Evolutionary conservation across 148 eudicot genomes (phyloP).

Genomic region (Mesembryanthemum crystallinum): DNA sequence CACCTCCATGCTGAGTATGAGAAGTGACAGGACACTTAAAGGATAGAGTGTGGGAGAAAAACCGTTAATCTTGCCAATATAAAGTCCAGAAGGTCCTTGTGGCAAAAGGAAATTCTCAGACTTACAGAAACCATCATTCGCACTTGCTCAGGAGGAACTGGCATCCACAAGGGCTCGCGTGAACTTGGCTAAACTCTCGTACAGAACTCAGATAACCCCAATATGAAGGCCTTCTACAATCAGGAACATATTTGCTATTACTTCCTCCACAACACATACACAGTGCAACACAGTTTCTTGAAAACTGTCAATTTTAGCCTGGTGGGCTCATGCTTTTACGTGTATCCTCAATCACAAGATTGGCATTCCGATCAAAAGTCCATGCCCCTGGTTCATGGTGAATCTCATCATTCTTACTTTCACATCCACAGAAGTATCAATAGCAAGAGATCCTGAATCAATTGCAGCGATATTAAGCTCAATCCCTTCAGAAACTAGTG

Average conservation of each 20-base stretch:
- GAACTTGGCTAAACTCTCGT: conserved; percentile 31
- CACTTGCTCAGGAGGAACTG: conserved; percentile 31
- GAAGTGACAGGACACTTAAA: conserved; percentile 22
- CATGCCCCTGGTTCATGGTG: conserved; percentile 11
- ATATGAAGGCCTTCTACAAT: conserved; percentile 28
- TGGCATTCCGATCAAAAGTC: conserved; percentile 40
- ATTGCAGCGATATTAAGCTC: conserved; percentile 53
- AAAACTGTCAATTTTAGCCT: conserved; percentile 27
- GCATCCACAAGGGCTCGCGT: conserved; percentile 38
- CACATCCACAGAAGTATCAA: conserved; percentile 19
- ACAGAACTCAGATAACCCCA: conserved; percentile 42
- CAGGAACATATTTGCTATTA: conserved; percentile 10
- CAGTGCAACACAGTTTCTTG: conserved; percentile 12
- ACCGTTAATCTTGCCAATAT: conserved; percentile 25
- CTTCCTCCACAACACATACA: conserved; percentile 14
- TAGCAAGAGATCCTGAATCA: conserved; percentile 19
- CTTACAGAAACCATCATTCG: conserved; percentile 37
- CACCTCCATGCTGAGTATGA: conserved; percentile 25
- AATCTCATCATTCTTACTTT: conserved; percentile 25
- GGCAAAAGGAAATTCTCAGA: conserved; percentile 28
- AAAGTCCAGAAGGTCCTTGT: conserved; percentile 35
- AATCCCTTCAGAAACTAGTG: conserved; percentile 27
- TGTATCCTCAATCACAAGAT: conserved; percentile 21
- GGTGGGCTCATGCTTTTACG: conserved; percentile 14
- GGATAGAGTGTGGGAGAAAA: conserved; percentile 25